phyloP scores from a whole-genome alignment of 75 land plant genomes.

The Isoetes taiwanensis region DNA sequence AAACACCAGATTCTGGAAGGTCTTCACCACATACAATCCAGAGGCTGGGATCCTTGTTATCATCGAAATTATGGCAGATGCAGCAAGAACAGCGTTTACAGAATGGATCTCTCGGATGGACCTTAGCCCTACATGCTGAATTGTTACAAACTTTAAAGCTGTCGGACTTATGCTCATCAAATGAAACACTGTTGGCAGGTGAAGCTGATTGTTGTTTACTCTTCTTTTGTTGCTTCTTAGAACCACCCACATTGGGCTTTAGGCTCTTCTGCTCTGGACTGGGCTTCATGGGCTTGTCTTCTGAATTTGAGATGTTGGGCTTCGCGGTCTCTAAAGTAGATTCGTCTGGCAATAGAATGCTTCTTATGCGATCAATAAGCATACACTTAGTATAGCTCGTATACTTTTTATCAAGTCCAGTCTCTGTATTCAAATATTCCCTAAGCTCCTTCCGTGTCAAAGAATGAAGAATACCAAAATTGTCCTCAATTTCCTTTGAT shows the following conservation, averaged over 20 bases:
- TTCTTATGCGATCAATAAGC: not conserved
- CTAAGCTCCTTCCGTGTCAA: no score
- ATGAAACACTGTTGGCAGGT: not conserved
- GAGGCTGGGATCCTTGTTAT: constrained; percentile 8
- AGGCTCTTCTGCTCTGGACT: no score
- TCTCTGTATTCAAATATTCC: not conserved
- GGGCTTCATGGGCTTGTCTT: not conserved
- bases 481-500: no score
- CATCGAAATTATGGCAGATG: not conserved
- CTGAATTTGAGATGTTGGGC: not conserved
- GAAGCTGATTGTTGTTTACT: not conserved
- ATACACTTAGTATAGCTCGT: not conserved
- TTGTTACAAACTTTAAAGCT: not conserved
- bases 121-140: not conserved
- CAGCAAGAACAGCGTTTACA: not conserved
- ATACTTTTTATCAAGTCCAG: not conserved
- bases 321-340: not conserved
- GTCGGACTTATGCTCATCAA: no score
- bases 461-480: no score
- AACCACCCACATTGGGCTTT: no score
- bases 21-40: constrained; percentile 4
- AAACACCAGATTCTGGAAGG: not conserved
- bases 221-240: not conserved
- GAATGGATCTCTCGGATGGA: not conserved
- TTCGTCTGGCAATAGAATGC: not conserved